Percentiles rank a stretch among this genome's conserved stretches.
Evolutionary conservation across 192 early-diverging fungal genomes (phyloP).

Genomic region (Endogone sp.): DNA sequence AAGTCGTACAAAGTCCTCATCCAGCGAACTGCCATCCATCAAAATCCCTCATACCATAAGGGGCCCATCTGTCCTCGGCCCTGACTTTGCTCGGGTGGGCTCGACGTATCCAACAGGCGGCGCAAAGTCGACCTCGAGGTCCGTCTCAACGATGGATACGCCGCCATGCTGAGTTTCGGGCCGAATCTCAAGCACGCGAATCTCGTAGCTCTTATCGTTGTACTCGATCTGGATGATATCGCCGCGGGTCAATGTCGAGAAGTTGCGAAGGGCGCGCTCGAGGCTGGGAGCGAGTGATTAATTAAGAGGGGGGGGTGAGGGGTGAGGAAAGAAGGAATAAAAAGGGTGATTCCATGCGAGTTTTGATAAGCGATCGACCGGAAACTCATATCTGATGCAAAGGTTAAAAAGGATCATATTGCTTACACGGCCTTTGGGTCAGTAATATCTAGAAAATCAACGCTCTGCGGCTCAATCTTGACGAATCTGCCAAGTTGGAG

Average conservation of each 20-base stretch:
- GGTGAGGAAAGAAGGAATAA: background rate
- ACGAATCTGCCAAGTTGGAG: slow-evolving; percentile 85
- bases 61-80: background rate
- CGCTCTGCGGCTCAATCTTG: slow-evolving; percentile 96
- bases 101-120: slow-evolving; percentile 95
- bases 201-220: slow-evolving; percentile 82
- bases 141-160: slow-evolving; percentile 95
- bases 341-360: background rate
- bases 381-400: background rate
- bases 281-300: slow-evolving; percentile 43
- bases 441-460: slow-evolving; percentile 94
- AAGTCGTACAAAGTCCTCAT: too few species aligned
- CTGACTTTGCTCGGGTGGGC: slow-evolving; percentile 37
- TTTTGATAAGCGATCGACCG: background rate
- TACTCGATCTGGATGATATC: slow-evolving; percentile 93
- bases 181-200: slow-evolving; percentile 86
- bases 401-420: background rate
- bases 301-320: too few species aligned
- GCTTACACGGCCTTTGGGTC: slow-evolving; percentile 92
- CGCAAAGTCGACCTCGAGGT: slow-evolving; percentile 96
- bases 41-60: background rate
- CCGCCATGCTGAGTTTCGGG: slow-evolving; percentile 62
- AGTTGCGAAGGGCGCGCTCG: slow-evolving; percentile 90
- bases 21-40: too few species aligned
- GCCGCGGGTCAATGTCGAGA: slow-evolving; percentile 86